Conservation (phyloP, 1,139 yeast species). For the Tardiomyces digboiensis region DNA sequence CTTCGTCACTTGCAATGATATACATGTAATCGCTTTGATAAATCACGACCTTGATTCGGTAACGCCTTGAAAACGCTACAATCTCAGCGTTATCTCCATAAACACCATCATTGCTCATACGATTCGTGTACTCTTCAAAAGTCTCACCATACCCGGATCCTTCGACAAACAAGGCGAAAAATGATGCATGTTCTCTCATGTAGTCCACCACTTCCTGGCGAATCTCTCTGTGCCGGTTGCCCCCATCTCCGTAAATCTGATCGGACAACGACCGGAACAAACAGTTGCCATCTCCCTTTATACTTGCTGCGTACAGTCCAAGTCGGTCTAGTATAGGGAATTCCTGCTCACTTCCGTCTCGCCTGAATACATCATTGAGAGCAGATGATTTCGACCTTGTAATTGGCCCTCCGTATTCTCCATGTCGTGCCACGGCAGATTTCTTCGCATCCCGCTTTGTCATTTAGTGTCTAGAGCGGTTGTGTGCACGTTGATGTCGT, state of each 20-base stretch:
- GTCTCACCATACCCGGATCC: conserved; percentile 21
- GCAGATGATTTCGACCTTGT: neutral
- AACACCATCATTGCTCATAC: conserved; percentile 31
- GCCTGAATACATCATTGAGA: neutral
- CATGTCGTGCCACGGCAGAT: neutral
- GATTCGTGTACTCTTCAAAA: conserved; percentile 25
- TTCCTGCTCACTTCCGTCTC: conserved; percentile 17
- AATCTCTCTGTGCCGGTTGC: conserved; percentile 20
- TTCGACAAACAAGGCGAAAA: conserved; percentile 24
- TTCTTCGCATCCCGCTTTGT: neutral
- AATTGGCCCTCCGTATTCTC: neutral
- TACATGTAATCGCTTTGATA: conserved; percentile 30
- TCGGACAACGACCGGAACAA: conserved; percentile 33
- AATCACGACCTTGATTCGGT: conserved; percentile 24
- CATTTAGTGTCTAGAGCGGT: too few species aligned
- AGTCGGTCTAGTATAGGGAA: conserved; percentile 28
- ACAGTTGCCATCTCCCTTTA: conserved; percentile 35
- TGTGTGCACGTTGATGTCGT: too few species aligned
- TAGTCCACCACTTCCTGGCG: conserved; percentile 25
- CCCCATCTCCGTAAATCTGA: conserved; percentile 30
- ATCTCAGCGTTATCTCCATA: conserved; percentile 35
- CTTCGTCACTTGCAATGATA: conserved; percentile 19
- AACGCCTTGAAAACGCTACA: conserved; percentile 30
- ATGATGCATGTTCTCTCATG: conserved; percentile 21
- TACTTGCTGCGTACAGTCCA: conserved; percentile 29